Evolutionary conservation across 1,284 basidiomycete species (phyloP).

Genomic region (Somion occarium): DNA sequence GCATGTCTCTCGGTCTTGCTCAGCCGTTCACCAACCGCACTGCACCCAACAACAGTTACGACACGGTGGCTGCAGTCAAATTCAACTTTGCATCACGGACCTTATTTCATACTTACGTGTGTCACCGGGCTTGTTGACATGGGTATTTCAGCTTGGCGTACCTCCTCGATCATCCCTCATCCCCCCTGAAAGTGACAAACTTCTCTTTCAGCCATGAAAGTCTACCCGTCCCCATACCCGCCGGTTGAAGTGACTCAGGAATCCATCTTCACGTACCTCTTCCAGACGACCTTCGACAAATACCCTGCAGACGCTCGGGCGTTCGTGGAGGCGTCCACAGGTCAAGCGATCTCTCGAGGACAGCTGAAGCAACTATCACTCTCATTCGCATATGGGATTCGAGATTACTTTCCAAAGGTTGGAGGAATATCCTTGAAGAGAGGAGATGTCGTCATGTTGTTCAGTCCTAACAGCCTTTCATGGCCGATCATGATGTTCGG

Average conservation of each 20-base stretch:
- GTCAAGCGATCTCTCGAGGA: constrained; percentile 9
- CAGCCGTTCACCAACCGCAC: too few relatives aligned
- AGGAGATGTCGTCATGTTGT: constrained; percentile 35
- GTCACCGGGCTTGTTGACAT: too few relatives aligned
- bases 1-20: too few relatives aligned
- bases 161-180: too few relatives aligned
- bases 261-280: constrained; percentile 53
- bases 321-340: constrained; percentile 15
- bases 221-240: constrained; percentile 26
- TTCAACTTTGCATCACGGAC: too few relatives aligned
- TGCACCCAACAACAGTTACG: too few relatives aligned
- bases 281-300: constrained; percentile 19
- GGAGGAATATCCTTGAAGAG: constrained; percentile 20
- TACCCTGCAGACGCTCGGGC: constrained; percentile 5
- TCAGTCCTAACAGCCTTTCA: constrained; percentile 37
- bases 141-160: too few relatives aligned
- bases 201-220: constrained; percentile 13
- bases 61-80: too few relatives aligned
- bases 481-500: constrained; percentile 38
- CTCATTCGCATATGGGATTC: constrained; percentile 8
- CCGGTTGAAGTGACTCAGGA: constrained; percentile 25
- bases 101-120: too few relatives aligned
- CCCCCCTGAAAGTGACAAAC: too few relatives aligned
- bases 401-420: constrained; percentile 12
- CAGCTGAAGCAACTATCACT: constrained; percentile 7